Evolutionary conservation across 2,329 filamentous ascomycete species (phyloP), one percentile per base, ranked within the genome.

Genomic region (Cladophialophora immunda): DNA sequence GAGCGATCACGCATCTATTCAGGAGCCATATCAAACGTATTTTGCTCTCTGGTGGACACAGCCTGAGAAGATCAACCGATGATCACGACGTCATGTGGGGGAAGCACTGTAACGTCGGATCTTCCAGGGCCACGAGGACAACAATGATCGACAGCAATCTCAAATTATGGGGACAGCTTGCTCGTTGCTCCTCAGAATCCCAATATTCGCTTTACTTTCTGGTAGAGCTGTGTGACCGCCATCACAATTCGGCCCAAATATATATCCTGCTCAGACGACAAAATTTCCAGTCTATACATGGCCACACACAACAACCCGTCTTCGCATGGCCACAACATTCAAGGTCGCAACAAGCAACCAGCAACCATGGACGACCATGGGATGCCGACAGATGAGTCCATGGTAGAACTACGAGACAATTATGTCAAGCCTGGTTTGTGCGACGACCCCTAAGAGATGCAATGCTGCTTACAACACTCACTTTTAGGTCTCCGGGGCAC

Each of bases 401-500:
- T 59, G 5, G 22, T 59, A 19, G 38, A 59, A 13, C 38, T 59
- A 22, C 57, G 38, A 50, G 57, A 59, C 17, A 59, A 27, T 30
- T 59, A 59, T 47, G 57, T 59, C 38, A 59, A 59, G 38, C 57
- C 38, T n/a, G 57, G 57, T 59, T 38, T 3, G 57, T 59, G 47
- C 38, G 38, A 8, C 5, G 38, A 4, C 2, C 17, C n/a, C 13
- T 6, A 1, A 19, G 19, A 45, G 17, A 19, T 50, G 45, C 11
- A 15, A 50, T 9, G 19, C 45, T 11, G 19, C 22, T 50, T 9
- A 54, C 45, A 45, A 22, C 25, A 13, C 22, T 13, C n/a, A 34
- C 8, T 32, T 17, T 27, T n/a, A 65, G 83, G 83, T 2, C 78
- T 86, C 61, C 73, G 72, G 4, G 84, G 84, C 5, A 75, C 86